phyloP scores from a whole-genome alignment of 768 basidiomycete species.

The Boletus pseudo-olivaceus region DNA sequence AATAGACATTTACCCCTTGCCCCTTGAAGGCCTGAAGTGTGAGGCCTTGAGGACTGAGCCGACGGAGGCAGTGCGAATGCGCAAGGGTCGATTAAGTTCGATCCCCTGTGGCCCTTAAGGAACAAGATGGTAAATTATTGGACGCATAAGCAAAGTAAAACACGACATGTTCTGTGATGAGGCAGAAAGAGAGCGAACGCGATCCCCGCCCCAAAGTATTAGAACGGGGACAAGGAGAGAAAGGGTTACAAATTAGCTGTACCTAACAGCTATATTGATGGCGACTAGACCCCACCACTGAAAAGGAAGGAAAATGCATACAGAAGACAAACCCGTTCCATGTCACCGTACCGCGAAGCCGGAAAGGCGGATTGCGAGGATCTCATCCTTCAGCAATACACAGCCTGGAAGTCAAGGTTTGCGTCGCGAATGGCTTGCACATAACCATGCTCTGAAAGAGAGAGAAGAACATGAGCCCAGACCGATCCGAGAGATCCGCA shows the following conservation, averaged over 20 bases:
- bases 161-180: background rate
- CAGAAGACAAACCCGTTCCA: background rate
- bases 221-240: background rate
- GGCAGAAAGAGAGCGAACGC: background rate
- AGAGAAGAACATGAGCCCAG: background rate
- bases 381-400: constrained; percentile 29
- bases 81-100: background rate
- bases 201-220: too few species aligned
- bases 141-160: background rate
- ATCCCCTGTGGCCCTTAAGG: background rate
- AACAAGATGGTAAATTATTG: background rate
- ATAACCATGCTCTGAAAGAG: constrained; percentile 54
- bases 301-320: background rate
- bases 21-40: too few species aligned
- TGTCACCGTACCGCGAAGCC: background rate
- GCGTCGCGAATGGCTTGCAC: constrained; percentile 51
- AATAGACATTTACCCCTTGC: background rate
- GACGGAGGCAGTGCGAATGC: background rate
- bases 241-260: background rate
- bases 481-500: background rate
- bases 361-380: background rate
- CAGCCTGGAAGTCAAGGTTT: constrained; percentile 32
- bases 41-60: background rate
- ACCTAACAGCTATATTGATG: background rate
- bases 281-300: background rate